A percentile compares a stretch with the other conserved stretches of the same genome.
Evolutionary conservation across 495 filamentous ascomycete species (phyloP).

Genomic region (Penicillium goetzii): DNA sequence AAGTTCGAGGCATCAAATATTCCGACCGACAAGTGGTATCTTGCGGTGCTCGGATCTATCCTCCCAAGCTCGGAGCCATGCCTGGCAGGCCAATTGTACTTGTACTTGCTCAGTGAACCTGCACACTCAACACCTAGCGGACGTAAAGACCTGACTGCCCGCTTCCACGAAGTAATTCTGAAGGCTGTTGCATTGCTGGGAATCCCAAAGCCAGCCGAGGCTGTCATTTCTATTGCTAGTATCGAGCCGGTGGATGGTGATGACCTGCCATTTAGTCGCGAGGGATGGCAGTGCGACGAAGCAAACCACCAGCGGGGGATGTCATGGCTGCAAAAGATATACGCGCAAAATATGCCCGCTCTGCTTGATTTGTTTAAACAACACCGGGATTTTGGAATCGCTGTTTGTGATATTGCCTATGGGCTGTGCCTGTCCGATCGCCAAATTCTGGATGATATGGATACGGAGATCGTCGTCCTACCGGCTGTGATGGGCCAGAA

Average conservation of each 20-base stretch:
- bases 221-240: slow-evolving; percentile 40
- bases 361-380: slow-evolving; percentile 35
- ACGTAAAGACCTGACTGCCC: slow-evolving; percentile 41
- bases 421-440: slow-evolving; percentile 57
- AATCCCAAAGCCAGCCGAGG: slow-evolving; percentile 46
- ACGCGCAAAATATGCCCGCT: slow-evolving; percentile 25
- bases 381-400: slow-evolving; percentile 20
- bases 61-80: slow-evolving; percentile 40
- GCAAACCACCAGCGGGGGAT: slow-evolving; percentile 41
- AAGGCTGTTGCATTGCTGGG: slow-evolving; percentile 46
- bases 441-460: slow-evolving; percentile 45
- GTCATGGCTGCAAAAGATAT: slow-evolving; percentile 38
- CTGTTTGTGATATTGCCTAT: slow-evolving; percentile 47
- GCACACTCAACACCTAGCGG: slow-evolving; percentile 31
- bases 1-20: slow-evolving; percentile 22
- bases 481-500: slow-evolving; percentile 58
- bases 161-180: slow-evolving; percentile 48
- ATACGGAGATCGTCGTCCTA: slow-evolving; percentile 54
- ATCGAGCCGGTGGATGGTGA: slow-evolving; percentile 41
- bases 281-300: slow-evolving; percentile 36
- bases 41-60: slow-evolving; percentile 29
- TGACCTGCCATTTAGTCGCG: slow-evolving; percentile 42
- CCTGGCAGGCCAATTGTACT: slow-evolving; percentile 43
- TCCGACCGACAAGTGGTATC: slow-evolving; percentile 27
- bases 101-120: slow-evolving; percentile 43